These are phyloP conservation scores for Stachybotrys chartarum DNA, from an alignment of 2,329 filamentous ascomycete species.

Conservation along the genomic window DNA sequence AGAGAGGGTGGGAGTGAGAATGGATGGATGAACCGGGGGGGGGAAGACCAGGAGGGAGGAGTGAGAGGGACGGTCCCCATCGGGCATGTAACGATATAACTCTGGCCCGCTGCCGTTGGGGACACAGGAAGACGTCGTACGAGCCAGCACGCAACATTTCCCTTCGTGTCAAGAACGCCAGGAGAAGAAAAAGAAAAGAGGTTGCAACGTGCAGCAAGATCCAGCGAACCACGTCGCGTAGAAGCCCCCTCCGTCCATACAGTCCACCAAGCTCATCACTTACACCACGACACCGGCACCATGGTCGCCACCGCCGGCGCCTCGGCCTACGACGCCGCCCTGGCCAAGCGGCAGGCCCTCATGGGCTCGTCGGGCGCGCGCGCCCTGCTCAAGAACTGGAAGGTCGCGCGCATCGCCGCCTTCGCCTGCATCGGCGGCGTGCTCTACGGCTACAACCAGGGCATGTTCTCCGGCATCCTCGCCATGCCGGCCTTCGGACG, in stretches of 20 bases:
- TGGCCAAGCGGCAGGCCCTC: conserved; percentile 42
- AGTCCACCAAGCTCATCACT: background rate
- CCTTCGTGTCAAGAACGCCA: too few relatives aligned
- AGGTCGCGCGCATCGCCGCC: conserved; percentile 51
- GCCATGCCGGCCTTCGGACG: conserved; percentile 46
- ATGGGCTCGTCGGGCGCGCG: conserved; percentile 45
- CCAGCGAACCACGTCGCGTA: too few relatives aligned
- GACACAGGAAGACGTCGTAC: too few relatives aligned
- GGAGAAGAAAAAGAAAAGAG: too few relatives aligned
- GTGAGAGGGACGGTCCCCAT: too few relatives aligned
- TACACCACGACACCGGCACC: background rate
- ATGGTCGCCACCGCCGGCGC: conserved; percentile 9
- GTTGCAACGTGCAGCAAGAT: too few relatives aligned
- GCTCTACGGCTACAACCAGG: conserved; percentile 68
- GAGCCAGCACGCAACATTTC: too few relatives aligned
- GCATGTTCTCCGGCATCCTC: conserved; percentile 52
- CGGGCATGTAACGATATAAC: too few relatives aligned
- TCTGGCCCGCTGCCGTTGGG: too few relatives aligned
- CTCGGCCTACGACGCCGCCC: conserved; percentile 40
- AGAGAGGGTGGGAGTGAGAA: too few relatives aligned
- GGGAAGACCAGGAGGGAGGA: too few relatives aligned
- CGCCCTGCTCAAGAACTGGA: conserved; percentile 52
- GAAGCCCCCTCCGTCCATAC: background rate
- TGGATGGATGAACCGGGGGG: too few relatives aligned
- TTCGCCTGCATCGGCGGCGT: conserved; percentile 58